A percentile compares a stretch with the other conserved stretches of the same genome.
These are phyloP conservation scores for Jatropha podagrica DNA, from an alignment of 441 rosid genomes.

Conservation along the genomic window DNA sequence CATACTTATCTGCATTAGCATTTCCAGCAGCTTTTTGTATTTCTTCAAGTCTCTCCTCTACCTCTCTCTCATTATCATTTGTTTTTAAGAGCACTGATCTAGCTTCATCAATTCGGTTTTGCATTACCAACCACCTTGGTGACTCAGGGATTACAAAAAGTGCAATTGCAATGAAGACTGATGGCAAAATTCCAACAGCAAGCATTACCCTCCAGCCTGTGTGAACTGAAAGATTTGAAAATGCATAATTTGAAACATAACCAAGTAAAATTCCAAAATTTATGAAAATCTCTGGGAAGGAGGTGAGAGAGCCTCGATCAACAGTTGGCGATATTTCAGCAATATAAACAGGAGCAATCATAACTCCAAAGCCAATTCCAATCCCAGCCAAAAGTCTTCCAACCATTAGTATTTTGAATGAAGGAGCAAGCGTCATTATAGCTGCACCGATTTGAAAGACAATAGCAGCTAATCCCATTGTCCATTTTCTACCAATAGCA, in stretches of 20 bases:
- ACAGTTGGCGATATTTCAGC: slow-evolving; percentile 81
- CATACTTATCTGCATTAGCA: slow-evolving; percentile 35
- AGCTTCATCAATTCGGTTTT: slow-evolving; percentile 69
- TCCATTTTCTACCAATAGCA: slow-evolving; percentile 80
- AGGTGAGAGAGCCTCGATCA: slow-evolving; percentile 70
- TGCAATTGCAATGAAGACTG: slow-evolving; percentile 65
- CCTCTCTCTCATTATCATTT: slow-evolving; percentile 64
- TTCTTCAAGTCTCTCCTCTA: slow-evolving; percentile 72
- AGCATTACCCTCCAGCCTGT: slow-evolving; percentile 89
- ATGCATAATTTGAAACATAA: slow-evolving; percentile 82
- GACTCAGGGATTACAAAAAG: slow-evolving; percentile 86
- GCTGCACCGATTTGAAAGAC: slow-evolving; percentile 75
- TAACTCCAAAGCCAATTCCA: slow-evolving; percentile 82
- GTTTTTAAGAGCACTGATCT: slow-evolving; percentile 67
- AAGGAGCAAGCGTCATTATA: slow-evolving; percentile 72
- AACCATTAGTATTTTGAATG: slow-evolving; percentile 63
- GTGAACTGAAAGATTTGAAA: slow-evolving; percentile 66
- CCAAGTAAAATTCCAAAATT: slow-evolving; percentile 86
- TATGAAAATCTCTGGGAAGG: slow-evolving; percentile 83
- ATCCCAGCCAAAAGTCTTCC: slow-evolving; percentile 79
- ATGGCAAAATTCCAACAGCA: slow-evolving; percentile 80
- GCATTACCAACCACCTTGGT: slow-evolving; percentile 86
- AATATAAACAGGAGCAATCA: slow-evolving; percentile 86
- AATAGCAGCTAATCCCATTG: slow-evolving; percentile 81
- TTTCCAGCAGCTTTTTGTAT: slow-evolving; percentile 63